These are phyloP conservation scores for Musa acuminata DNA, from an alignment of 176 grass and related monocot genomes.

Conservation along the genomic window DNA sequence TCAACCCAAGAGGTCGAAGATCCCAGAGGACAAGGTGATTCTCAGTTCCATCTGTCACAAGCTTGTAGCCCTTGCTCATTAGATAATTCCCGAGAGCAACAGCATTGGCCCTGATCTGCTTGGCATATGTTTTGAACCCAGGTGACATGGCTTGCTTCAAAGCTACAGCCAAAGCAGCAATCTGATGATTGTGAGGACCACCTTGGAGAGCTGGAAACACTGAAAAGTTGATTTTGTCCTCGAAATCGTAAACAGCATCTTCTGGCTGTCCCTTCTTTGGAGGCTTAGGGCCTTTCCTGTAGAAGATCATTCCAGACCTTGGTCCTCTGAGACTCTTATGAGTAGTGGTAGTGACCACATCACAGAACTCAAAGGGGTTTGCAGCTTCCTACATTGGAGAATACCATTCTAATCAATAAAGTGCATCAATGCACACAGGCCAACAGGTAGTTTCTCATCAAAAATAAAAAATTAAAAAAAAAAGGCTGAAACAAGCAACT, in stretches of 20 bases:
- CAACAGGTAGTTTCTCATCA: too few species aligned
- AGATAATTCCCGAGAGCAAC: slow-evolving; percentile 78
- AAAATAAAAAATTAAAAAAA: too few species aligned
- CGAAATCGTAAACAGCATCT: slow-evolving; percentile 67
- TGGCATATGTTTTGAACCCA: slow-evolving; percentile 83
- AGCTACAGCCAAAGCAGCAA: slow-evolving; percentile 77
- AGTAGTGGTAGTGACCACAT: slow-evolving; percentile 85
- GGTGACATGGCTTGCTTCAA: slow-evolving; percentile 62
- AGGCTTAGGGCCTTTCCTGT: slow-evolving; percentile 88
- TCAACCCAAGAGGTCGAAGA: slow-evolving; percentile 90
- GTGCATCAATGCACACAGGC: too few species aligned
- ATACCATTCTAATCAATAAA: background rate
- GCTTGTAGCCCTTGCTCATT: slow-evolving; percentile 93
- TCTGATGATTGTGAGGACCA: slow-evolving; percentile 95
- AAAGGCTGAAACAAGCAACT: too few species aligned
- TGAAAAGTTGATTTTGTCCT: slow-evolving; percentile 82
- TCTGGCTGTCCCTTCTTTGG: slow-evolving; percentile 90
- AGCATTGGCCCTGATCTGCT: slow-evolving; percentile 85
- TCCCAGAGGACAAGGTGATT: slow-evolving; percentile 98
- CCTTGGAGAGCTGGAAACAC: slow-evolving; percentile 93
- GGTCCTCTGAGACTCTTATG: slow-evolving; percentile 86
- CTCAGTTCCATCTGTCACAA: slow-evolving; percentile 89
- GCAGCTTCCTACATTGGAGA: slow-evolving; percentile 54
- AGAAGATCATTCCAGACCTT: slow-evolving; percentile 94
- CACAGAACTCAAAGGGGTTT: slow-evolving; percentile 84